Conservation (phyloP, 345 rosid species). For the Salix brachista region DNA sequence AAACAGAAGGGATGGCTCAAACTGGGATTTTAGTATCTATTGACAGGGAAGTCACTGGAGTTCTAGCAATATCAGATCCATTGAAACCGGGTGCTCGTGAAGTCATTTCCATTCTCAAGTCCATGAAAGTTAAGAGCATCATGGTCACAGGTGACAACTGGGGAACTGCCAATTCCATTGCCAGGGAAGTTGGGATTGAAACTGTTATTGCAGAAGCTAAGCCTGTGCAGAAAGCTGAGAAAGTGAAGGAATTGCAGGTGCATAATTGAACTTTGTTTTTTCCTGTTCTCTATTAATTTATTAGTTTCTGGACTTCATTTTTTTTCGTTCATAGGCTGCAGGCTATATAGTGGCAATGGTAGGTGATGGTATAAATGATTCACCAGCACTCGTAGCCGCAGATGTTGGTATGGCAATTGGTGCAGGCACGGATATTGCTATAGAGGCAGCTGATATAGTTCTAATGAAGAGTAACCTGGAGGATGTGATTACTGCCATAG, state of each 20-base stretch:
- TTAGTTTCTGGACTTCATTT: not conserved
- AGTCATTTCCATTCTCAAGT: slow-evolving; percentile 71
- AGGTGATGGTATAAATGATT: slow-evolving; percentile 93
- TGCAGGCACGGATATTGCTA: slow-evolving; percentile 93
- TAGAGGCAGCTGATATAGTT: slow-evolving; percentile 95
- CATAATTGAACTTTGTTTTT: not conserved
- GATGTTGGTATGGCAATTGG: slow-evolving; percentile 97
- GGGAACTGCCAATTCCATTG: slow-evolving; percentile 93
- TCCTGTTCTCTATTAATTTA: not conserved
- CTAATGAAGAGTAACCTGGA: slow-evolving; percentile 90
- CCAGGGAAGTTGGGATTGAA: slow-evolving; percentile 75
- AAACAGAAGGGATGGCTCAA: slow-evolving; percentile 74
- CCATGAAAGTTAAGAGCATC: slow-evolving; percentile 73
- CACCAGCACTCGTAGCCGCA: slow-evolving; percentile 89
- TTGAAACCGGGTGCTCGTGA: slow-evolving; percentile 66
- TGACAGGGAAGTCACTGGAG: slow-evolving; percentile 57
- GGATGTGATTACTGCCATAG: slow-evolving; percentile 90
- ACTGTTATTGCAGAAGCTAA: slow-evolving; percentile 78
- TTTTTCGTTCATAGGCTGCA: slow-evolving; percentile 38
- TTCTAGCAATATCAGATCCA: slow-evolving; percentile 74
- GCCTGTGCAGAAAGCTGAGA: slow-evolving; percentile 90
- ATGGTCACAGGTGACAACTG: slow-evolving; percentile 96
- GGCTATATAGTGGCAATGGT: slow-evolving; percentile 87
- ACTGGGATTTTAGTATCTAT: slow-evolving; percentile 76
- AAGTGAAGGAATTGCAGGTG: slow-evolving; percentile 82